Evolutionary conservation across 768 basidiomycete species (phyloP), one percentile per base, ranked within the genome.

Genomic region (Ephemerocybe angulata): DNA sequence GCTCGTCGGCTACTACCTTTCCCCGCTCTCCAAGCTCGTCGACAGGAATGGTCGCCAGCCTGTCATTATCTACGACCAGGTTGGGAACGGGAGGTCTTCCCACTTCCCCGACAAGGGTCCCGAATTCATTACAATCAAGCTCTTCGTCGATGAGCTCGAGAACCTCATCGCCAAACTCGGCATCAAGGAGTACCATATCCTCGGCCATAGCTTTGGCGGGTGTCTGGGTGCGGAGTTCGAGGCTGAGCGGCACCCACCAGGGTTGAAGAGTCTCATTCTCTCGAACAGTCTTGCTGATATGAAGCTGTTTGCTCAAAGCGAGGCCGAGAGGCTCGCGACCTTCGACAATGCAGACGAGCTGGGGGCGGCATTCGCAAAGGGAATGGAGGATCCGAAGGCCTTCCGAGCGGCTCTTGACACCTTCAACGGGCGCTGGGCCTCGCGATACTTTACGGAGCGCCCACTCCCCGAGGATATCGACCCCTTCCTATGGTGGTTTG

Each of bases 181-280:
- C 0, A 73, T 83, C 55, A 38, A 62, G 10, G 59, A 64, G 4
- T 84, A 74, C 61, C 71, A 76, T 58, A 60, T 84, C 1, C 58
- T 76, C 1, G 84, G 84, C 0, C 83, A 84, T 47, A 82, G 79
- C 3, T 83, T 82, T 82, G 84, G 83, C 11, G 81, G 76, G 1
- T 82, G 81, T 67, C 68, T 84, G 8, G 80, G 68, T 0, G 58
- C 68, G 3, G 70, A 76, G 35, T 78, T 73, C 49, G 76, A 60
- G 4, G 64, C 71, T 35, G 58, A 65, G 17, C 65, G 67, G 12
- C 67, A 72, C n/a, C 78, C 78, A 2, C 78, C 13, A 41, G 38
- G 38, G 5, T 19, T 41, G 5, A 41, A 19, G n/a, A 8, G 21
- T 19, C 38, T 41, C 38, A n/a, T 41, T n/a, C 7, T 41, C 7